These are phyloP conservation scores for Hemisphaericaspora xylofermentans DNA, from an alignment of 1,139 yeast species.

Conservation along the genomic window DNA sequence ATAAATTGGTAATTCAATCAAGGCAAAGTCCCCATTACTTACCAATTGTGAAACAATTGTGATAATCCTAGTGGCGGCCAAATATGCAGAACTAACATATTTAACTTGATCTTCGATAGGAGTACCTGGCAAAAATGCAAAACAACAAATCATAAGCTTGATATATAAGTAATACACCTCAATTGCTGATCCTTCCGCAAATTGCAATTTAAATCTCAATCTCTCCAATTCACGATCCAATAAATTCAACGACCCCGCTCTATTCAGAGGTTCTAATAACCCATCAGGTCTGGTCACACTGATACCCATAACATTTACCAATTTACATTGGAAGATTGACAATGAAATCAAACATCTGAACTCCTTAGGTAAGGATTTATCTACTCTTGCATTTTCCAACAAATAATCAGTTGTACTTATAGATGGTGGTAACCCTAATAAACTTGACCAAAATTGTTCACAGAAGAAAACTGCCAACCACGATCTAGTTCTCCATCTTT, in stretches of 20 bases:
- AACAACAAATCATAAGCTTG: conserved; percentile 79
- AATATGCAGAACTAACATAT: conserved; percentile 79
- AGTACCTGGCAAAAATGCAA: conserved; percentile 89
- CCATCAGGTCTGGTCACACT: conserved; percentile 91
- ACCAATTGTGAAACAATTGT: conserved; percentile 74
- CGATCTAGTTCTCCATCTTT: conserved; percentile 89
- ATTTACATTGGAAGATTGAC: conserved; percentile 80
- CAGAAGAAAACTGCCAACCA: conserved; percentile 88
- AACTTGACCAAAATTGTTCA: conserved; percentile 90
- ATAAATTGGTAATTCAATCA: conserved; percentile 84
- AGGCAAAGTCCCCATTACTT: conserved; percentile 54
- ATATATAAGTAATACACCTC: conserved; percentile 80
- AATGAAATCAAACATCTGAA: conserved; percentile 73
- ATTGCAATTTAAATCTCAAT: conserved; percentile 58
- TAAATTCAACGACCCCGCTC: conserved; percentile 76
- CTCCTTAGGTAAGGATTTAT: conserved; percentile 62
- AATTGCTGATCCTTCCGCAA: conserved; percentile 63
- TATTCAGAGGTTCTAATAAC: conserved; percentile 75
- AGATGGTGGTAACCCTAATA: conserved; percentile 84
- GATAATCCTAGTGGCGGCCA: conserved; percentile 77
- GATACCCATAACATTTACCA: conserved; percentile 84
- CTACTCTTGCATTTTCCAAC: conserved; percentile 75
- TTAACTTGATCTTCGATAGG: conserved; percentile 86
- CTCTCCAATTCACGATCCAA: conserved; percentile 78
- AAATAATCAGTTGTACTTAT: conserved; percentile 77